Evolutionary conservation across 73 alveolate genomes (phyloP), one percentile per base, ranked within the genome.

Genomic region (Paramecium sexaurelia): DNA sequence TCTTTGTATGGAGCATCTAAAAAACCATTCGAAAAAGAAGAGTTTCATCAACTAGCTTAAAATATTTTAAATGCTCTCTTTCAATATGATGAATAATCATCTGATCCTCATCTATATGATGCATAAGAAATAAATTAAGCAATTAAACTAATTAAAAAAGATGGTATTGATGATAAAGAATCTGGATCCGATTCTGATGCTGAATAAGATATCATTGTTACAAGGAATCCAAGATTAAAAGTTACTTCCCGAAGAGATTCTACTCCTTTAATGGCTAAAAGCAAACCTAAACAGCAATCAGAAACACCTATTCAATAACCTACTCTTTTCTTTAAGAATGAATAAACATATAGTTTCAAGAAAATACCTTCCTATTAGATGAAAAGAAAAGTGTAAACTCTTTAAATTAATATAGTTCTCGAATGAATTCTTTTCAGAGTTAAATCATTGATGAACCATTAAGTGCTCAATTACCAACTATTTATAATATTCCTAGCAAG

Each of bases 1-100:
- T 95, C 99, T 3, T 96, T 98, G 85, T 98, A 97, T 95, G 99
- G 99, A 9, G 86, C 41, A 32, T 20, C 15, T 24, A 88, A 88
- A 29, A 69, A 33, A 33, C 75, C 90, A 11, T 78, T 78, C 41
- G 55, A 37, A 22, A 24, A 22, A 41, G 73, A 45, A 78, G 90
- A 78, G 29, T 78, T 78, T 61, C 5, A 17, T 19, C n/a, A n/a
- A 45, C 15, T 78, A 29, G 90, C 75, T 22, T 13, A 40, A 22
- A 41, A 45, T 45, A 39, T 78, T 45, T 26, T 78, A 17, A 78
- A 78, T 78, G 90, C 90, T 45, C 43, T 78, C 15, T 43, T 22
- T 41, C 11, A 33, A 78, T 78, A 78, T 40, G 75, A 78, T 40
- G 90, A 41, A 0, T 8, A 51, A 17, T 51, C 15, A 51, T 51